These are phyloP conservation scores for Microsporum ferrugineum DNA, from an alignment of 2,329 filamentous ascomycete genomes.

Conservation along the genomic window DNA sequence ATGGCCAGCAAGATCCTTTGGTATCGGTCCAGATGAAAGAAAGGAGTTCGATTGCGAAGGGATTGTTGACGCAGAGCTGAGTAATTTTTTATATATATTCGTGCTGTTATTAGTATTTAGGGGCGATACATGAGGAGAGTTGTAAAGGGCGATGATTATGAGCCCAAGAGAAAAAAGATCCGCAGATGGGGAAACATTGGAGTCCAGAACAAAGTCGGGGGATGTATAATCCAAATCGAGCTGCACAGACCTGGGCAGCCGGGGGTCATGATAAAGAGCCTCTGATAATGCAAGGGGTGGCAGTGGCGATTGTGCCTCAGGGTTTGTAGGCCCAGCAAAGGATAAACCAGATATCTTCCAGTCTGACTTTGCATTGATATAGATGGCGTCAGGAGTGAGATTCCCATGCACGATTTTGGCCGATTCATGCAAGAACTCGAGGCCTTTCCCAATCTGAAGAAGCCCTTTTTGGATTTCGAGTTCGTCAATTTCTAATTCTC, in stretches of 20 bases:
- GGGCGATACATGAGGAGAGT: constrained; percentile 82
- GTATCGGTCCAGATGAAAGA: constrained; percentile 65
- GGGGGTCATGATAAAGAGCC: constrained; percentile 70
- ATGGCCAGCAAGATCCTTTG: constrained; percentile 61
- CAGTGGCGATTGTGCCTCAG: constrained; percentile 62
- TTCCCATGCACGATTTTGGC: constrained; percentile 90
- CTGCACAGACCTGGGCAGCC: constrained; percentile 71
- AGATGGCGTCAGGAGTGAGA: constrained; percentile 81
- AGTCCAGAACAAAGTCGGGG: constrained; percentile 88
- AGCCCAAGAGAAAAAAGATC: constrained; percentile 93
- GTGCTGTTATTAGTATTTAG: constrained; percentile 69
- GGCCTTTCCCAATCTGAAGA: constrained; percentile 80
- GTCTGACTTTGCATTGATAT: constrained; percentile 93
- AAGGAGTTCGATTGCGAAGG: constrained; percentile 77
- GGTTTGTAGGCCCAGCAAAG: constrained; percentile 74
- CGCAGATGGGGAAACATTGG: constrained; percentile 67
- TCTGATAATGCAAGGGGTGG: constrained; percentile 72
- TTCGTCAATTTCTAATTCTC: constrained; percentile 89
- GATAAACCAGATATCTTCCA: constrained; percentile 97
- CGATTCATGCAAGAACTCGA: constrained; percentile 93
- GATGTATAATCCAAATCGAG: constrained; percentile 87
- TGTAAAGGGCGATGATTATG: constrained; percentile 80
- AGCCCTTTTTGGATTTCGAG: constrained; percentile 95
- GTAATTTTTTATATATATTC: constrained; percentile 73
- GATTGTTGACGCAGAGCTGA: constrained; percentile 64